Base-by-base conservation (phyloP, 805 yeast species). In the Priceomyces fermenticarens region DNA sequence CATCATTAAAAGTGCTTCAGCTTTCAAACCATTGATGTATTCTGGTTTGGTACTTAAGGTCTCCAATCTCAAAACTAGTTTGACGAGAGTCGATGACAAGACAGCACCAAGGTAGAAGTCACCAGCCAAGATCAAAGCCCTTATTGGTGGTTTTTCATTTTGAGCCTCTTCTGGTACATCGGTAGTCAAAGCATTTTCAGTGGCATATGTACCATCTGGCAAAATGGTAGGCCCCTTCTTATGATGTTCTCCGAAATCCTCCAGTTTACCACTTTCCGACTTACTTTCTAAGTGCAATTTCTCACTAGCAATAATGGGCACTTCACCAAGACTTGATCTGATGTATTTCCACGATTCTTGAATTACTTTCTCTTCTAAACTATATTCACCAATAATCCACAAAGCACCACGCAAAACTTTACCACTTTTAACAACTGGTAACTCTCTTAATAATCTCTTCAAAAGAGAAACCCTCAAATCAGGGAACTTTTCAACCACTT, bases 151-250 rank as follows among this genome's bases (percentile, higher is more conserved):
- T 50, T 73, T 74, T 11, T 63, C 60, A n/a, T 73, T 68, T n/a
- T 63, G 59, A 3, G 57, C 62, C 4, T 60, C 62, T 11, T 48
- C 48, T 7, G 52, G 47, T 14, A 55, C 54, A 31, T 69, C 70
- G 4, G 80, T 67, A 11, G 85, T 85, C 42, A 83, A 66, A 0
- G 96, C 93, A 47, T 81, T 80, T 65, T 93, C 99, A 32, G 97
- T 87, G 23, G 99, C 99, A 65, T 93, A 93, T 0, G 99, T 93
- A 53, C 99, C 99, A 67, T 93, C 99, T n/a, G 99, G 96, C 49
- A 93, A 75, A 44, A 93, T 83, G 44, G 85, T 83, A 14, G 97
- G 97, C 34, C 87, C 87, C 42, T 69, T 61, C 38, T 62, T 54
- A 45, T 60, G 62, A 1, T 52, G 62, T n/a, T 50, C 60, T 9